Evolutionary conservation across 768 basidiomycete species (phyloP), one percentile per base, ranked within the genome.

Genomic region (Strobilomyces dryophilus): DNA sequence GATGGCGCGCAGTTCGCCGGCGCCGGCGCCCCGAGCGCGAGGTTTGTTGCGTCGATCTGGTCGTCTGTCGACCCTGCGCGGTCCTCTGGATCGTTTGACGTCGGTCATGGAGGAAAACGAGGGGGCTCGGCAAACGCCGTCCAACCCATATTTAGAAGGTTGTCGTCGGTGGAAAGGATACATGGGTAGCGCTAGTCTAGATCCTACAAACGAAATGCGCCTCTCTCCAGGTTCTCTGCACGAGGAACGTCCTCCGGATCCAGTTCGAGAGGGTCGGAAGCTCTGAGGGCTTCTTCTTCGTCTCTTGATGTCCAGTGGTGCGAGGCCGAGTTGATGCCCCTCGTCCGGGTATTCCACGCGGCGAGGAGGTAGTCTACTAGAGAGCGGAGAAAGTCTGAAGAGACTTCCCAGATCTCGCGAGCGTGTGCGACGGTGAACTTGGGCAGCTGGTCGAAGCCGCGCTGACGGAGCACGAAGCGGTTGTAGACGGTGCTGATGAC

Each of bases 401-500:
- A 61, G 29, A 69, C 49, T 0, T 54, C 63, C 51, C 55, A 47
- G 10, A 69, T 51, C 48, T 69, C 69, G 5, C 34, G 54, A 0
- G 51, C 51, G 20, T 70, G 67, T 27, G 47, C 6, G 36, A 71
- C 29, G 17, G 75, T 73, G 61, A 85, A 82, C 53, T 79, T 80
- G 12, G 90, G 90, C 34, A 92, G 74, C 63, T 87, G 84, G 58
- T 90, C 85, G 49, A 81, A 73, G 1, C 92, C 90, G 17, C 80
- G 79, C 26, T 84, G 80, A 52, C 79, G 76, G 10, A 93, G 83
- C 46, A 87, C 83, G 64, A 79, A 87, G 54, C 84, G 84, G 65
- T 90, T 91, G 73, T 93, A 92, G 11, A 90, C 65, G 12, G 82
- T 84, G 35, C 87, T 84, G 37, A 82, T 73, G 57, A 85, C 72